These are phyloP conservation scores for Blastobotrys aristatus DNA, from an alignment of 1,139 yeast species.

Conservation along the genomic window DNA sequence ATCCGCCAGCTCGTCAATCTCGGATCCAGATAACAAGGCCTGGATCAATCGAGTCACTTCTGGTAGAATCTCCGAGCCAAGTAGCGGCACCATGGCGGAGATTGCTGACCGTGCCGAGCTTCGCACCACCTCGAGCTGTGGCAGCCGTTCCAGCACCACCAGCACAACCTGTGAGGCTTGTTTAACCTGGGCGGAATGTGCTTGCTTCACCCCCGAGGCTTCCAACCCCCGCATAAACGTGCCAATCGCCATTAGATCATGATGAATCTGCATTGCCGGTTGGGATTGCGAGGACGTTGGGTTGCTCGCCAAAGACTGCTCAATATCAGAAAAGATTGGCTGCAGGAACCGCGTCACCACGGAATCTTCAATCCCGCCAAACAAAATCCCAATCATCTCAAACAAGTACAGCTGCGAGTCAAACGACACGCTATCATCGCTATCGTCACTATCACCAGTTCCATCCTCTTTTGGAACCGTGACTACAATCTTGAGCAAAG, in stretches of 20 bases:
- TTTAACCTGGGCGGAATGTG: slow-evolving; percentile 28
- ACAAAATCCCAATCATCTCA: slow-evolving; percentile 46
- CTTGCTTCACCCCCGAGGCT: slow-evolving; percentile 15
- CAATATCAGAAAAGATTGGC: slow-evolving; percentile 75
- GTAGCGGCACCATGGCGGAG: slow-evolving; percentile 76
- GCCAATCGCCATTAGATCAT: slow-evolving; percentile 81
- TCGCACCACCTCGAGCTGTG: slow-evolving; percentile 63
- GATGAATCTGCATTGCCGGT: slow-evolving; percentile 71
- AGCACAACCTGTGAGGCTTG: slow-evolving; percentile 78
- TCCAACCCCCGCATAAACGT: slow-evolving; percentile 80
- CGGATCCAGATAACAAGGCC: slow-evolving; percentile 62
- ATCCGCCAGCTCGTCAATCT: slow-evolving; percentile 64
- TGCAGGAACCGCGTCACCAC: slow-evolving; percentile 48
- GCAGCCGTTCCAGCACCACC: slow-evolving; percentile 74
- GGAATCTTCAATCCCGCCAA: slow-evolving; percentile 32
- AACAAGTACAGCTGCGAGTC: slow-evolving; percentile 77
- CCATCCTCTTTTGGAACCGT: slow-evolving; percentile 41
- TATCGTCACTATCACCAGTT: slow-evolving; percentile 39
- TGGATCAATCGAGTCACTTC: slow-evolving; percentile 72
- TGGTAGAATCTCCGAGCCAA: slow-evolving; percentile 49
- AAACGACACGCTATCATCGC: slow-evolving; percentile 50
- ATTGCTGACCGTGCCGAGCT: slow-evolving; percentile 85
- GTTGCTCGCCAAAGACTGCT: slow-evolving; percentile 40
- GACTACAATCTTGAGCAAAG: slow-evolving; percentile 55
- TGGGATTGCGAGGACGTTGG: slow-evolving; percentile 38